These are phyloP conservation scores for Coemansia interrupta DNA, from an alignment of 192 early-diverging fungal species.

Conservation along the genomic window DNA sequence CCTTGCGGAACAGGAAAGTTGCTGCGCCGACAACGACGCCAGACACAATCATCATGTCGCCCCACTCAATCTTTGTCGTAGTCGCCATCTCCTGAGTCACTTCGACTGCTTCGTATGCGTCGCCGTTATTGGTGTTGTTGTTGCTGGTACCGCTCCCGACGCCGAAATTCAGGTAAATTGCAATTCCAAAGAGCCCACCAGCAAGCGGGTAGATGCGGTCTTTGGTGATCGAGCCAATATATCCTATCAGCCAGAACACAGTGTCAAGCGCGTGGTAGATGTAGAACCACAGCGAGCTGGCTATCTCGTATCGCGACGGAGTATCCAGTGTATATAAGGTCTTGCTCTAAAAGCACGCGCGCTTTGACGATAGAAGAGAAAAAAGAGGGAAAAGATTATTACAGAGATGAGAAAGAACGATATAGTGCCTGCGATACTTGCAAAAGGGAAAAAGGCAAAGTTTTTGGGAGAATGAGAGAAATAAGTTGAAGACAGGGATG, in stretches of 20 bases:
- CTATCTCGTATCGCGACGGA: constrained; percentile 42
- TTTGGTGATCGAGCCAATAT: constrained; percentile 12
- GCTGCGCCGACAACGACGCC: constrained; percentile 45
- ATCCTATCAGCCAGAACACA: constrained; percentile 35
- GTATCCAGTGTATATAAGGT: constrained; percentile 22
- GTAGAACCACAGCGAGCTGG: constrained; percentile 46
- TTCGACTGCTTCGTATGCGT: constrained; percentile 1
- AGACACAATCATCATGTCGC: constrained; percentile 50
- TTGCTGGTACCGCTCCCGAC: not conserved
- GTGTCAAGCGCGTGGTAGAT: constrained; percentile 44
- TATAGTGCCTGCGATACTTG: constrained; percentile 3
- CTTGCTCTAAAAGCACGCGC: constrained; percentile 1
- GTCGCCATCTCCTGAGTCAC: constrained; percentile 7
- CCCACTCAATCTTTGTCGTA: constrained; percentile 40
- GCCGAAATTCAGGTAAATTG: constrained; percentile 10
- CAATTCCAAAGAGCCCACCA: constrained; percentile 13
- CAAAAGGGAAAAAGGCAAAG: constrained; percentile 7
- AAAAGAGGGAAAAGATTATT: not conserved
- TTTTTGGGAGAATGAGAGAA: constrained; percentile 3
- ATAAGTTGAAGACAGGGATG: not conserved
- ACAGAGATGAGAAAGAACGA: constrained; percentile 3
- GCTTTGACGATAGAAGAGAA: not conserved
- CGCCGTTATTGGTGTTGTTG: not conserved
- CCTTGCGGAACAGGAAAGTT: constrained; percentile 50
- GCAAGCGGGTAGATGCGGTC: constrained; percentile 23